Evolutionary conservation across 2,329 filamentous ascomycete genomes (phyloP), one percentile per base, ranked within the genome.

Genomic region (Coniochaeta sp.): DNA sequence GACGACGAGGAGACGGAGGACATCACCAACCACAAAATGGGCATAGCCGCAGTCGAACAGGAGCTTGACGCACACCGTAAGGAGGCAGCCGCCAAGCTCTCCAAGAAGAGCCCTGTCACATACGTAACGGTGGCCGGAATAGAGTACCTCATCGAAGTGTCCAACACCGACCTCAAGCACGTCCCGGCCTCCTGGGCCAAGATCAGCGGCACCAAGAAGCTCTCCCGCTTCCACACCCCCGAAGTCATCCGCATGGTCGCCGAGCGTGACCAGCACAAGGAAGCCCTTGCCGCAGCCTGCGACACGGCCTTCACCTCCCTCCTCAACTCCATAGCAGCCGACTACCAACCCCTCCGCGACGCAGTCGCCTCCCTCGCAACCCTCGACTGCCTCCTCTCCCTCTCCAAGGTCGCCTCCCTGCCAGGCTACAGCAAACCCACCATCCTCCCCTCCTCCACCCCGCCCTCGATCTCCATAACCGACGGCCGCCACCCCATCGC

Each of bases 131-230:
- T 94, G 7, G 81, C 90, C 1, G 91, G 91, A 7, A 95, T 97
- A 59, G 94, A 97, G 65, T 99, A 90, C 64, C 81, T 99, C 18
- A 89, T 99, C 61, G 94, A 97, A 69, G 87, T 99, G 6, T 79
- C 88, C 58, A 96, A 95, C 67, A 68, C 78, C 1, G 82, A 89
- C 51, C 78, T 96, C 54, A 94, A 91, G 65, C 83, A 86, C 52
- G 90, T 99, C 0, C 94, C 94, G 1, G 92, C 94, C 4, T 95
- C 89, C 0, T 99, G 94, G 94, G 78, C 81, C 57, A 97, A 99
- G 69, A 89, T 97, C 61, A 95, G 87, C 52, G 91, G 92, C 48
- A 99, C 94, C 6, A 97, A 97, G 68, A 90, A 89, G 61, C 73
- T 91, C 5, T 91, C 90, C 0, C 85, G 94, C 53, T 99, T 97